Base-by-base conservation (phyloP, 176 grass and related monocot genomes). In the Echinochloa phyllopogon region DNA sequence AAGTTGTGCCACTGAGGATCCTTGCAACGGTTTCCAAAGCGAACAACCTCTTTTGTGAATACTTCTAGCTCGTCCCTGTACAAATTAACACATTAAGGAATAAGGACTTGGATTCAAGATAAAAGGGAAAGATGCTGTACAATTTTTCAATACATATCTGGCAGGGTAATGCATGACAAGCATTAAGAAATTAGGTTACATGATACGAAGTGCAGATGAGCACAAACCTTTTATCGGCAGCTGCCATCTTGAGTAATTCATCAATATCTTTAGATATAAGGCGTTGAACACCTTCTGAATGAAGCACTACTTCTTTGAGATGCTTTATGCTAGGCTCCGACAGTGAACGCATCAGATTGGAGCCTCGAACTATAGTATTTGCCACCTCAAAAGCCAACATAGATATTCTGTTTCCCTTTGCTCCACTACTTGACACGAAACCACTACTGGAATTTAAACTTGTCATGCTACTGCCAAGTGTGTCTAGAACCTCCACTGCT, bases 1-100 rank as follows among this genome's bases (percentile, higher is more conserved):
- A 99, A 91, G 50, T 92, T 91, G 90, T 99, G 97, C 97, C 97
- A 99, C 72, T 96, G 97, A 84, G 91, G 94, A 94, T 96, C 92
- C 87, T 96, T 99, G 92, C 97, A 99, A 73, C 72, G 94, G 88
- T 99, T 99, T 82, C 97, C 97, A 91, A 96, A 99, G 69, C 97
- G 91, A 62, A 96, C 72, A 83, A 99, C 86, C 78, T 99, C 97
- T 85, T 89, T 99, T 38, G 90, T 88, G 72, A 96, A 99, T 59
- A 96, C 75, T 76, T 92, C 86, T 70, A 99, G 74, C 75, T 99
- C 97, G 86, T 94, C 92, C 92, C 94, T 99, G 89, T 86, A 83
- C 43, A 2, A 85, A 96, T 73, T 21, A 87, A 64, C 81, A 20
- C 51, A 82, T 77, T 83, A 73, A 49, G 21, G 37, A 82, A 74